These are phyloP conservation scores for Brettanomyces custersianus DNA, from an alignment of 805 yeast species.

Conservation along the genomic window DNA sequence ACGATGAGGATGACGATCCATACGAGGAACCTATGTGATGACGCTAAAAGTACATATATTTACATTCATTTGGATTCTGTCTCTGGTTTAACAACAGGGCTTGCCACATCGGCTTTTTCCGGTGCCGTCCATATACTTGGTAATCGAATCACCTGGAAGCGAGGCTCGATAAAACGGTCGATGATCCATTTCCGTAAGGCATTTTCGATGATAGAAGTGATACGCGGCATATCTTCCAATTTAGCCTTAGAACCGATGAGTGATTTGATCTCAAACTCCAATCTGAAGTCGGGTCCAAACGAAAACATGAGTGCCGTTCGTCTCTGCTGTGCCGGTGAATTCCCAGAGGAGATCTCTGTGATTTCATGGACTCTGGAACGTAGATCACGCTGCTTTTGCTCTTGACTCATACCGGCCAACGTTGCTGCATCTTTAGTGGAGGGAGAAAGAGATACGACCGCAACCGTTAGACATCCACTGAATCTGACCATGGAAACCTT, in stretches of 20 bases:
- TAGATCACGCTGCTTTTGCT: slow-evolving; percentile 2
- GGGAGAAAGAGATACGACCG: slow-evolving; percentile 39
- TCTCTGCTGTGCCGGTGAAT: neutral
- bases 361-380: neutral
- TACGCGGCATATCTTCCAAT: slow-evolving; percentile 86
- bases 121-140: slow-evolving; percentile 85
- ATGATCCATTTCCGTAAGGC: slow-evolving; percentile 82
- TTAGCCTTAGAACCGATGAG: slow-evolving; percentile 89
- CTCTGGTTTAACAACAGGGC: neutral
- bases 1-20: slow-evolving; percentile 98
- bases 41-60: neutral
- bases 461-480: slow-evolving; percentile 81
- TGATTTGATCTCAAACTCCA: slow-evolving; percentile 84
- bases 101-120: slow-evolving; percentile 24
- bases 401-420: slow-evolving; percentile 5
- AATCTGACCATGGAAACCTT: slow-evolving; percentile 86
- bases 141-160: slow-evolving; percentile 74
- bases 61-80: neutral
- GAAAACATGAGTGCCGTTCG: slow-evolving; percentile 74
- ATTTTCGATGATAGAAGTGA: slow-evolving; percentile 75
- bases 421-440: slow-evolving; percentile 6
- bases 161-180: slow-evolving; percentile 89
- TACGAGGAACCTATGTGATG: slow-evolving; percentile 4
- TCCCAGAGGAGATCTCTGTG: neutral
- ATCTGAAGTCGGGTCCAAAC: slow-evolving; percentile 81